Percentiles rank a stretch among this genome's conserved stretches.
Conservation (phyloP, 2,329 filamentous ascomycete genomes). For the Dryadomyces quercivorus region DNA sequence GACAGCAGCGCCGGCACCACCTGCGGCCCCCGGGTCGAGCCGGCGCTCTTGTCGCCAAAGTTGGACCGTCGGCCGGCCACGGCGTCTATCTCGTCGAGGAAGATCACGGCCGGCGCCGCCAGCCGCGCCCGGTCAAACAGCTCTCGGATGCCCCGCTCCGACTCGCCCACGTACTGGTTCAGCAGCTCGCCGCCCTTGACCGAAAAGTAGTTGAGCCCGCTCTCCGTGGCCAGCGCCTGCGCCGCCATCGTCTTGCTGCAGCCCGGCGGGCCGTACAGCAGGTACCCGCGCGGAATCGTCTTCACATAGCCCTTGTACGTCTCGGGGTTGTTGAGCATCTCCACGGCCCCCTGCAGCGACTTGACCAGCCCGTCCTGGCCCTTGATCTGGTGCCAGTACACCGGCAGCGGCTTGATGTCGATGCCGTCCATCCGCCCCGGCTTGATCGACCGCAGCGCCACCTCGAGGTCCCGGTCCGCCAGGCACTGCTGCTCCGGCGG, state of each 20-base stretch:
- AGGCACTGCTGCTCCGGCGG: constrained; percentile 12
- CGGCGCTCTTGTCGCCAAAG: constrained; percentile 25
- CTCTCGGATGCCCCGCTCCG: constrained; percentile 72
- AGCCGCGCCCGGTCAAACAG: constrained; percentile 76
- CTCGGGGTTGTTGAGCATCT: constrained; percentile 18
- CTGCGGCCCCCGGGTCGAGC: constrained; percentile 49
- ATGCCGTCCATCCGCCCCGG: constrained; percentile 84
- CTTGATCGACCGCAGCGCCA: constrained; percentile 55
- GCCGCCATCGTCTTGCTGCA: constrained; percentile 92
- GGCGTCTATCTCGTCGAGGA: constrained; percentile 93
- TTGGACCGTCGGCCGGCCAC: constrained; percentile 49
- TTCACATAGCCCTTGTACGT: constrained; percentile 25
- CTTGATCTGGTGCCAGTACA: constrained; percentile 79
- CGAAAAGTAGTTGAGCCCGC: constrained; percentile 83
- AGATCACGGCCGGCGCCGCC: constrained; percentile 86
- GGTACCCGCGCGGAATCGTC: constrained; percentile 56
- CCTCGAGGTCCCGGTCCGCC: constrained; percentile 41
- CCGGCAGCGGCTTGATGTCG: constrained; percentile 75
- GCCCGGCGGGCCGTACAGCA: constrained; percentile 85
- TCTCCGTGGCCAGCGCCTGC: constrained; percentile 82
- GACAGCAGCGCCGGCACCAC: constrained; percentile 82
- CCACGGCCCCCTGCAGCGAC: constrained; percentile 39
- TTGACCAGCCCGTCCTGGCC: constrained; percentile 68
- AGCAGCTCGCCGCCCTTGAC: constrained; percentile 89
- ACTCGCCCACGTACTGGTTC: constrained; percentile 95